Evolutionary conservation across 306 rosid species (phyloP).

Genomic region (Alnus glutinosa): DNA sequence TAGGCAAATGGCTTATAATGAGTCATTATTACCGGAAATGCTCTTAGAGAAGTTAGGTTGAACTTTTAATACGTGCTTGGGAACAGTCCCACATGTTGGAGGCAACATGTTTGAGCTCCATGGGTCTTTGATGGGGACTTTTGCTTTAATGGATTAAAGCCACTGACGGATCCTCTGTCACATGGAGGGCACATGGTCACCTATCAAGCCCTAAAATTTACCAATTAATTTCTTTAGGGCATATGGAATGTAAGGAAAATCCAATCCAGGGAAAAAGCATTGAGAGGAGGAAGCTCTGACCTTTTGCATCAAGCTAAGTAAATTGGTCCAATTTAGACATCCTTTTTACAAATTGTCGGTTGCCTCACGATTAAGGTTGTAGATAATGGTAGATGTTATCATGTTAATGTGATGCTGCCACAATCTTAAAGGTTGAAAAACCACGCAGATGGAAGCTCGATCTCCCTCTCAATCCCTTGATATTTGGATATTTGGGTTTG

Average conservation of each 20-base stretch:
- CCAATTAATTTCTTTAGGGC: not conserved
- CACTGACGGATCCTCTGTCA: slow-evolving; percentile 34
- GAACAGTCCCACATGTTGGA: slow-evolving; percentile 25
- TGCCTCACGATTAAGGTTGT: slow-evolving; percentile 17
- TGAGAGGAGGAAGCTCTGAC: no score
- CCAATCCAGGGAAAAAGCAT: not conserved
- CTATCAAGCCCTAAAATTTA: slow-evolving; percentile 20
- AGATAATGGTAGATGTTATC: slow-evolving; percentile 18
- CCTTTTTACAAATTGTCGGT: slow-evolving; percentile 8
- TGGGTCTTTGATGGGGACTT: slow-evolving; percentile 35
- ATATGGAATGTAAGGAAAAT: slow-evolving; percentile 9
- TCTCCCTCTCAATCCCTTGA: not conserved
- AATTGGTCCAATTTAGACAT: slow-evolving; percentile 11
- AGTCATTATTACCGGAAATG: no score
- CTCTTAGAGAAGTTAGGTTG: not conserved
- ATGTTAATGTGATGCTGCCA: not conserved
- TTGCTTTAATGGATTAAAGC: slow-evolving; percentile 29
- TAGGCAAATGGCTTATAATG: no score
- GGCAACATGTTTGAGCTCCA: slow-evolving; percentile 29
- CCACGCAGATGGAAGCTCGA: not conserved
- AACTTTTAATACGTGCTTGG: slow-evolving; percentile 13
- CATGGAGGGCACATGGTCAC: slow-evolving; percentile 44
- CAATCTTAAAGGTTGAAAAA: not conserved
- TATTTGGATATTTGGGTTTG: slow-evolving; percentile 15
- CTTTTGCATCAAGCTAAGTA: not conserved